A percentile compares a stretch with the other conserved stretches of the same genome.
Conservation (phyloP, 23 red algal genomes). For the Gracilaria vermiculophylla region DNA sequence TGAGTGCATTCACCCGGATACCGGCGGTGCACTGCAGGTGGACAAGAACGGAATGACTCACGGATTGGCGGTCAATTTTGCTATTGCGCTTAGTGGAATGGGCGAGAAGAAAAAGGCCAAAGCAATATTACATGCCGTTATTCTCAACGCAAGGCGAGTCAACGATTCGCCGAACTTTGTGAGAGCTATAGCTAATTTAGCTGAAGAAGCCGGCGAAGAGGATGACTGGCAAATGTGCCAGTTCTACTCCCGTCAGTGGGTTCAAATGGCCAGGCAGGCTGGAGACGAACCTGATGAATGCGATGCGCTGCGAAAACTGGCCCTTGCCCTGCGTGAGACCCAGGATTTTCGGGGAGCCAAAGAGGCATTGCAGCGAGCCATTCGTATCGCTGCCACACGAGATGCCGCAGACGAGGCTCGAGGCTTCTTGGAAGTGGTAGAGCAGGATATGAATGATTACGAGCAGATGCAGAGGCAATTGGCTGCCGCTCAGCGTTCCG, state of each 20-base stretch:
- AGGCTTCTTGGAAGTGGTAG: slow-evolving; percentile 24
- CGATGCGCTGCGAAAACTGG: slow-evolving; percentile 46
- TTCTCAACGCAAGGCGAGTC: slow-evolving; percentile 9
- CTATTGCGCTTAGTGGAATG: slow-evolving; percentile 44
- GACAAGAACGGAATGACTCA: slow-evolving; percentile 17
- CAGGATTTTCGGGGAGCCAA: slow-evolving; percentile 20
- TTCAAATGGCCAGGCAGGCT: slow-evolving; percentile 28
- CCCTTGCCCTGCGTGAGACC: slow-evolving; percentile 4
- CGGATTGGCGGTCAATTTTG: slow-evolving; percentile 38
- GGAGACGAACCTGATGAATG: slow-evolving; percentile 38
- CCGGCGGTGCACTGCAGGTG: neutral
- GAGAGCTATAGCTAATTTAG: slow-evolving; percentile 45
- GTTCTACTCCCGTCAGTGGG: slow-evolving; percentile 39
- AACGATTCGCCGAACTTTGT: slow-evolving; percentile 39
- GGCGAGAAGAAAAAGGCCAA: slow-evolving; percentile 34
- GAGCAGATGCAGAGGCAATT: slow-evolving; percentile 1
- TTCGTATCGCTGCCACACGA: neutral
- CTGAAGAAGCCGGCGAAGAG: slow-evolving; percentile 57
- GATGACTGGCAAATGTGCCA: slow-evolving; percentile 35
- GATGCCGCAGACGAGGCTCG: slow-evolving; percentile 25
- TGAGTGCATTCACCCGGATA: neutral
- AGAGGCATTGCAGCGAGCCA: slow-evolving; percentile 31
- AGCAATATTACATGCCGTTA: slow-evolving; percentile 22
- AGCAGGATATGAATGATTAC: slow-evolving; percentile 28
- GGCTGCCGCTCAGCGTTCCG: neutral